Percentiles rank a stretch among this genome's conserved stretches.
These are phyloP conservation scores for Panicum miliaceum DNA, from an alignment of 176 grass and related monocot genomes.

Conservation along the genomic window DNA sequence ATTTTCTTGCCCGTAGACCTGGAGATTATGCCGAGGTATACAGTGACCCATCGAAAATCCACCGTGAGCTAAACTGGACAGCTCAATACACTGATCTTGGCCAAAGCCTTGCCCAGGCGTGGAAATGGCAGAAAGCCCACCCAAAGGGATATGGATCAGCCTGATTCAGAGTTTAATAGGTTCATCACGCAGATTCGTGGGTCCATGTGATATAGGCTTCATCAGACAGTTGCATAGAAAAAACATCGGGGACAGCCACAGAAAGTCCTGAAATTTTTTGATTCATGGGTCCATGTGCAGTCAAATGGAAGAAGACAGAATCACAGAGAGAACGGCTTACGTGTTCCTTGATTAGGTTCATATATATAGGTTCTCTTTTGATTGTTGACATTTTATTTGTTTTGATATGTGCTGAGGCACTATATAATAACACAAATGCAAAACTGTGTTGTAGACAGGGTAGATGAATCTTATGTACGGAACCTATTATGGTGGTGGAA, in stretches of 20 bases:
- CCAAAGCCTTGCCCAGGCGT: slow-evolving; percentile 77
- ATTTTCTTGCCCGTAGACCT: slow-evolving; percentile 69
- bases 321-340: neutral
- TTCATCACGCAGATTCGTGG: slow-evolving; percentile 34
- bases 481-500: slow-evolving; percentile 12
- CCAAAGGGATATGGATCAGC: slow-evolving; percentile 63
- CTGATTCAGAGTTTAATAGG: slow-evolving; percentile 32
- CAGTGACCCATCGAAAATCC: slow-evolving; percentile 91
- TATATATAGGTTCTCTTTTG: slow-evolving; percentile 38
- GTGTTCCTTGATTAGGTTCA: slow-evolving; percentile 41
- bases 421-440: slow-evolving; percentile 45
- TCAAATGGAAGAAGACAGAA: slow-evolving; percentile 13
- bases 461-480: slow-evolving; percentile 37
- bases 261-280: slow-evolving; percentile 26
- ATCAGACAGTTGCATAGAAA: slow-evolving; percentile 30
- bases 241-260: slow-evolving; percentile 28
- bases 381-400: slow-evolving; percentile 32
- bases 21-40: slow-evolving; percentile 96
- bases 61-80: slow-evolving; percentile 79
- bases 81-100: slow-evolving; percentile 77
- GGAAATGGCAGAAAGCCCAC: slow-evolving; percentile 95
- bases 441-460: slow-evolving; percentile 33
- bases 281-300: slow-evolving; percentile 17
- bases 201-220: slow-evolving; percentile 41
- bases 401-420: slow-evolving; percentile 16